Conservation (phyloP, 2,329 filamentous ascomycete species). For the Phoma sp. region DNA sequence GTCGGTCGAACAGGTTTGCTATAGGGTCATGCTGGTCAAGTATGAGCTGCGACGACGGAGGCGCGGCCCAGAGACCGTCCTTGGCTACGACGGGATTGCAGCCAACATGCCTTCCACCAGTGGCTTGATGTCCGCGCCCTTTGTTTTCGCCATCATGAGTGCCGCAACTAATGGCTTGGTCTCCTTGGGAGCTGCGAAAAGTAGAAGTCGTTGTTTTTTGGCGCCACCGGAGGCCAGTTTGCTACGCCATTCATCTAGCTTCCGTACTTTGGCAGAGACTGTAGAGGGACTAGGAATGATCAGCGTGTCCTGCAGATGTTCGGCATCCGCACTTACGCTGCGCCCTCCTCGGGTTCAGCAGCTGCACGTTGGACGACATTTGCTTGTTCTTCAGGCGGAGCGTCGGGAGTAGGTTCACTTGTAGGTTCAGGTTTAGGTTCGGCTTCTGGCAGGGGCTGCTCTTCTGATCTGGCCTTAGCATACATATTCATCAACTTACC, state of each 20-base stretch:
- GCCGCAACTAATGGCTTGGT: conserved; percentile 22
- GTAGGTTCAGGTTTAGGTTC: neutral
- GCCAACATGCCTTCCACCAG: conserved; percentile 20
- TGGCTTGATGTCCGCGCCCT: conserved; percentile 30
- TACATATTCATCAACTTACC: conserved; percentile 5
- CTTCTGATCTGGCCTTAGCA: conserved; percentile 9
- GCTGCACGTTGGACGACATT: neutral
- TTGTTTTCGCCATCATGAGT: conserved; percentile 31
- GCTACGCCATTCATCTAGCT: conserved; percentile 21
- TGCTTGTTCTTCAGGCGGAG: neutral
- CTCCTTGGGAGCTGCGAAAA: conserved; percentile 17
- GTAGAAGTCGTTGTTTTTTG: conserved; percentile 14
- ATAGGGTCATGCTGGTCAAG: neutral
- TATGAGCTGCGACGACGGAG: neutral
- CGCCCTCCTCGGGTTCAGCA: neutral
- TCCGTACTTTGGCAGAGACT: conserved; percentile 14
- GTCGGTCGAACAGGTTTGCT: too few species aligned
- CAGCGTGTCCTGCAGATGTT: neutral
- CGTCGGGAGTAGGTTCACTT: conserved; percentile 3
- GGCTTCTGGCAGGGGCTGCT: conserved; percentile 1
- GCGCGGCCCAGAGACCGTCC: neutral
- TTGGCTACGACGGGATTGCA: conserved; percentile 4
- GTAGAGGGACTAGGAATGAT: conserved; percentile 3
- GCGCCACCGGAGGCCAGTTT: conserved; percentile 12
- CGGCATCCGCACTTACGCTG: neutral